Evolutionary conservation across 768 basidiomycete genomes (phyloP).

Genomic region (Sistotremastrum suecicum): DNA sequence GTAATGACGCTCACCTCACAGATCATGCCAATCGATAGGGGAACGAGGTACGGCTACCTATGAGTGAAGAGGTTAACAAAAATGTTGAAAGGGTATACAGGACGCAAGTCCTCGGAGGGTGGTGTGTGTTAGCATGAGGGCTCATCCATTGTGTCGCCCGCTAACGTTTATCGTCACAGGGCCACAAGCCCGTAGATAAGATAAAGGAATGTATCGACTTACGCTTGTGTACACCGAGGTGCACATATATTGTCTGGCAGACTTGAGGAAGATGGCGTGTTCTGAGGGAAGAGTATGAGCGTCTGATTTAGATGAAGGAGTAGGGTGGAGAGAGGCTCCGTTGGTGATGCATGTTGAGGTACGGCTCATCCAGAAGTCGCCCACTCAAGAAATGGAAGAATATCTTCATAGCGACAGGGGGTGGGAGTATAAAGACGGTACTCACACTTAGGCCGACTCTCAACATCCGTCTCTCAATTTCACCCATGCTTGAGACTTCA

Average conservation of each 20-base stretch:
- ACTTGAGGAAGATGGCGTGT: background rate
- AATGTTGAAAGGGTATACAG: background rate
- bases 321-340: conserved; percentile 19
- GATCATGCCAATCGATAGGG: background rate
- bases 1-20: conserved; percentile 1
- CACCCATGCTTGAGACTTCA: no score
- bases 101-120: conserved; percentile 23
- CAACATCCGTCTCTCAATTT: no score
- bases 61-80: background rate
- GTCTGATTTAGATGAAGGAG: conserved; percentile 6
- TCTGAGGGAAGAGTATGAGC: background rate
- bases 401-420: conserved; percentile 39
- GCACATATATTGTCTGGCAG: no score
- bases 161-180: conserved; percentile 23
- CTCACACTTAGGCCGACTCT: no score
- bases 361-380: conserved; percentile 58
- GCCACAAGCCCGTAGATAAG: background rate
- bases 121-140: conserved; percentile 27
- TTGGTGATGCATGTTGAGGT: conserved; percentile 69
- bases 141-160: conserved; percentile 18
- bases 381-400: conserved; percentile 54
- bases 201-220: conserved; percentile 6
- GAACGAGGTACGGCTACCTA: conserved; percentile 3
- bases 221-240: background rate
- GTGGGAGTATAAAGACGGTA: no score